A percentile compares a stretch with the other conserved stretches of the same genome.
These are phyloP conservation scores for Kluyveromyces wickerhamii DNA, from an alignment of 805 yeast genomes.

Conservation along the genomic window DNA sequence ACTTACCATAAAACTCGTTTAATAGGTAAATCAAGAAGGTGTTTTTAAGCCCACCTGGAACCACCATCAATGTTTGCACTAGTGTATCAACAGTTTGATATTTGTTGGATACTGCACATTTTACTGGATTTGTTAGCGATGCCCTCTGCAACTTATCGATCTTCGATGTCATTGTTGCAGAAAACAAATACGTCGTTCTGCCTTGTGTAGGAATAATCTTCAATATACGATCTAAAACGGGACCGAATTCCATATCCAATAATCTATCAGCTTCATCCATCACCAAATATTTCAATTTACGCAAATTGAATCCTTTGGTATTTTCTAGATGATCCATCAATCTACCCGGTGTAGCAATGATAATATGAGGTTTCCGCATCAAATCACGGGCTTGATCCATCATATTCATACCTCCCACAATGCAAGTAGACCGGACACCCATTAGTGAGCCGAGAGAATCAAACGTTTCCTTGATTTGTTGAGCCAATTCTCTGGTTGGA, in stretches of 20 bases:
- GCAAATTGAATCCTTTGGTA: conserved; percentile 81
- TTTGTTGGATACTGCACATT: conserved; percentile 81
- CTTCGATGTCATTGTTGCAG: conserved; percentile 96
- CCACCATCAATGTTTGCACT: conserved; percentile 79
- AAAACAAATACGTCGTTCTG: conserved; percentile 76
- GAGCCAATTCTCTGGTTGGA: conserved; percentile 80
- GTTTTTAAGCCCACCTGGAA: conserved; percentile 88
- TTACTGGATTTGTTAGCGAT: conserved; percentile 78
- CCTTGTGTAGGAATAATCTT: conserved; percentile 74
- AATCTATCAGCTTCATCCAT: conserved; percentile 97
- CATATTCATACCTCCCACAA: conserved; percentile 98
- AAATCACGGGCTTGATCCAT: conserved; percentile 95
- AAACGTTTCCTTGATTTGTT: conserved; percentile 87
- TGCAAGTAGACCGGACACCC: conserved; percentile 85
- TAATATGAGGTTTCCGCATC: conserved; percentile 87
- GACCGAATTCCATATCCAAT: conserved; percentile 94
- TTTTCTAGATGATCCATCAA: conserved; percentile 88
- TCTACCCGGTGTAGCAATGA: conserved; percentile 95
- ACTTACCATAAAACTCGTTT: conserved; percentile 78
- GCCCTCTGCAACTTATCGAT: conserved; percentile 94
- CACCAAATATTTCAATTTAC: conserved; percentile 71
- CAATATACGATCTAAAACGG: conserved; percentile 80
- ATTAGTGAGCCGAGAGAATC: conserved; percentile 86
- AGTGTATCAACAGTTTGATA: conserved; percentile 93
- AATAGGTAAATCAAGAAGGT: conserved; percentile 75